Conservation (phyloP, 2,329 filamentous ascomycete species). For the Talaromyces sp. region DNA sequence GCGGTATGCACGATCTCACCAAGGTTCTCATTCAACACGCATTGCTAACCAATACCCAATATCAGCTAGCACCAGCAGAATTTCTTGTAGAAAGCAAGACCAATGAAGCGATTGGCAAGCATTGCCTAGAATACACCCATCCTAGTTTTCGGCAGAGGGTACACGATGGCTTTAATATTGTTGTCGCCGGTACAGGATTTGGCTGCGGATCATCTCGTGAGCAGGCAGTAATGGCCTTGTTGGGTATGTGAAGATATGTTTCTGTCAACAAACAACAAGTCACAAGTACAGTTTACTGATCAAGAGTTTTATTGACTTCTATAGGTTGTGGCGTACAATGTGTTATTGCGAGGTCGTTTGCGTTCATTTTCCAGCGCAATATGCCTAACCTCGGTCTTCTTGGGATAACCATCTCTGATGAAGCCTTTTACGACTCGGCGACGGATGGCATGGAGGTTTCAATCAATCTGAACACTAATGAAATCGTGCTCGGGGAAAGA, state of each 20-base stretch:
- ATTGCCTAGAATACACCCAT: slow-evolving; percentile 43
- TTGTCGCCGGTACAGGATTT: slow-evolving; percentile 48
- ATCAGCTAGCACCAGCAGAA: slow-evolving; percentile 42
- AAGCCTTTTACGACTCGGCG: slow-evolving; percentile 38
- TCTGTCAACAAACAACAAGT: background rate
- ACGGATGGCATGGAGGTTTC: slow-evolving; percentile 36
- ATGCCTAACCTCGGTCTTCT: slow-evolving; percentile 46
- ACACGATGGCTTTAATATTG: slow-evolving; percentile 37
- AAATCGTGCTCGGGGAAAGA: slow-evolving; percentile 24
- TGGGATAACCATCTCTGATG: slow-evolving; percentile 42
- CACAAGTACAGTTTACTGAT: background rate
- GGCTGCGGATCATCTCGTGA: slow-evolving; percentile 48
- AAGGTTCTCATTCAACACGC: background rate
- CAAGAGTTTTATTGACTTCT: background rate
- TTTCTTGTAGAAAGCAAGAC: slow-evolving; percentile 31
- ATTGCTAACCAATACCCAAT: background rate
- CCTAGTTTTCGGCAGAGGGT: slow-evolving; percentile 41
- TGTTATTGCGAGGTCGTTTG: slow-evolving; percentile 46
- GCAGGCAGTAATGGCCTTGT: slow-evolving; percentile 43
- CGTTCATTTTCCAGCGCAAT: slow-evolving; percentile 49
- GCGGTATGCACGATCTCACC: slow-evolving; percentile 25
- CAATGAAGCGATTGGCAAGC: slow-evolving; percentile 35
- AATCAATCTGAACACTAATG: slow-evolving; percentile 31
- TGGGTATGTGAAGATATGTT: slow-evolving; percentile 24
- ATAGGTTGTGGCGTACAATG: slow-evolving; percentile 37